Evolutionary conservation across 148 eudicot species (phyloP).

Genomic region (Cornus florida): DNA sequence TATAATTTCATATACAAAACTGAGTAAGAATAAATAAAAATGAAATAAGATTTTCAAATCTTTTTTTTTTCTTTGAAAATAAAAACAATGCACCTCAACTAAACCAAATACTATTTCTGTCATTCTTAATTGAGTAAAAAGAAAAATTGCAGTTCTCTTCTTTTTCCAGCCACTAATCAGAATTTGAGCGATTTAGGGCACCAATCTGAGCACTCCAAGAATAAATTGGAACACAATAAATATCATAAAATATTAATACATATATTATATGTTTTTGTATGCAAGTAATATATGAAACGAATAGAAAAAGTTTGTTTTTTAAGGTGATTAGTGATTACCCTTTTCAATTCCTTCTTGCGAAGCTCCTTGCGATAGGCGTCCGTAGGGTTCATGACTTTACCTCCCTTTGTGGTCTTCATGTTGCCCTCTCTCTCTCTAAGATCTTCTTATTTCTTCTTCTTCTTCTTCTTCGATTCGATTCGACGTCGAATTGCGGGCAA

Average conservation of each 20-base stretch:
- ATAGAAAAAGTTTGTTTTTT: neutral
- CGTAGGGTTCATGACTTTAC: constrained; percentile 95
- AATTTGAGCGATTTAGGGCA: neutral
- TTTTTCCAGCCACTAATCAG: neutral
- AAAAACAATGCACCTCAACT: neutral
- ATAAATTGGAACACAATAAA: neutral
- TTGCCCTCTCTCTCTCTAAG: constrained; percentile 12
- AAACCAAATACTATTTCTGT: neutral
- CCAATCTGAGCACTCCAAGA: neutral
- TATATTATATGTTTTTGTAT: neutral
- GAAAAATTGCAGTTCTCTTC: neutral
- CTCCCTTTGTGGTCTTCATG: constrained; percentile 96
- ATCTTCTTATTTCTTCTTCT: constrained; percentile 8
- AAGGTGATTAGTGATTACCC: constrained; percentile 36
- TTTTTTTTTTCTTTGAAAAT: too few species aligned
- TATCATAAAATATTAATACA: neutral
- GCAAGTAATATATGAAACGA: neutral
- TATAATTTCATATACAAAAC: neutral
- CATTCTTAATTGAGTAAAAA: neutral
- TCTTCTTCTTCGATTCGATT: neutral
- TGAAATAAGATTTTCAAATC: neutral
- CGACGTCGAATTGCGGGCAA: neutral
- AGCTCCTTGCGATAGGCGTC: constrained; percentile 94
- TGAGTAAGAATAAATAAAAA: neutral
- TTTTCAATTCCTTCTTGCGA: constrained; percentile 84